phyloP scores from a whole-genome alignment of 345 rosid species.

The Heritiera littoralis region DNA sequence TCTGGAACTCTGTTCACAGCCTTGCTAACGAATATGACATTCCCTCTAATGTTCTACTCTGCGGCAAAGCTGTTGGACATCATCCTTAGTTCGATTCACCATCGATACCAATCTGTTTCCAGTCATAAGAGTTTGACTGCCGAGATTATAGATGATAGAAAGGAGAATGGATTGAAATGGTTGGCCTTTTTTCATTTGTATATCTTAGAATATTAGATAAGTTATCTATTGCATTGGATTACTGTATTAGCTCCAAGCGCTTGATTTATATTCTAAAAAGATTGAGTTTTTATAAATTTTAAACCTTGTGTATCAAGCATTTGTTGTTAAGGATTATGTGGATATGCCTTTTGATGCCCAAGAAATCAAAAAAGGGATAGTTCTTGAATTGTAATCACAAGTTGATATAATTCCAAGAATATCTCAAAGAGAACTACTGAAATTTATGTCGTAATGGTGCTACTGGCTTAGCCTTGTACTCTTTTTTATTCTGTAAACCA shows the following conservation, averaged over 20 bases:
- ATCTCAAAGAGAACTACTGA: too few relatives aligned
- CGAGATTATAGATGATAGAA: constrained; percentile 13
- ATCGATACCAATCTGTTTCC: constrained; percentile 14
- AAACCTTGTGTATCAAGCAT: not conserved
- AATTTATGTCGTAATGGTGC: too few relatives aligned
- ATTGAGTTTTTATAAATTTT: not conserved
- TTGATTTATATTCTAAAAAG: not conserved
- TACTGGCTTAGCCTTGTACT: too few relatives aligned
- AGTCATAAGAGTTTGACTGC: constrained; percentile 52
- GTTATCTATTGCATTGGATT: not conserved
- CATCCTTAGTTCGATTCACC: constrained; percentile 34
- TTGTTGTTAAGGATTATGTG: not conserved
- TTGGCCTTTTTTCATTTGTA: constrained; percentile 23
- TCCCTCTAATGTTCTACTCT: constrained; percentile 72
- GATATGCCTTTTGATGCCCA: too few relatives aligned
- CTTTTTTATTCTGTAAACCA: too few relatives aligned
- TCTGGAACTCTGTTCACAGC: constrained; percentile 59
- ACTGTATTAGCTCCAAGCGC: not conserved
- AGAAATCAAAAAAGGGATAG: too few relatives aligned
- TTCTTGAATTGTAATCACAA: too few relatives aligned
- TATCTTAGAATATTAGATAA: constrained; percentile 3
- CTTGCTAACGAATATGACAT: constrained; percentile 69
- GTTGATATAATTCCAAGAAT: too few relatives aligned
- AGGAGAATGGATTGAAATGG: constrained; percentile 1
- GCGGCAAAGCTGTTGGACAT: constrained; percentile 76